Conservation (phyloP, 306 rosid genomes). For the Fragaria vesca region DNA sequence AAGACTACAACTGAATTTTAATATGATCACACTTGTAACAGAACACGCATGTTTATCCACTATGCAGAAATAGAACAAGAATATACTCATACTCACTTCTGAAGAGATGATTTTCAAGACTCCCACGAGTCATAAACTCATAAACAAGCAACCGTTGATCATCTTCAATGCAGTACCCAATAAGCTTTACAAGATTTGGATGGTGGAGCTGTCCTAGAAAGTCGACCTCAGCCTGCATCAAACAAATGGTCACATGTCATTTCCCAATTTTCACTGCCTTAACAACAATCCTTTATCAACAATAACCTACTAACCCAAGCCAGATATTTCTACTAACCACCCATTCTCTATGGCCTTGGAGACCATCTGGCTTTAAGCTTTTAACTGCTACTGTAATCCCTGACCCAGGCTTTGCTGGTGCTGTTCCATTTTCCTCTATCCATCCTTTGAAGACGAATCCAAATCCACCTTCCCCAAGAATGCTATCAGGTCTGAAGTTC, state of each 20-base stretch:
- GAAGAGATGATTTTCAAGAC: slow-evolving; percentile 95
- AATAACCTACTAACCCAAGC: slow-evolving; percentile 70
- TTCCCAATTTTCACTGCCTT: slow-evolving; percentile 27
- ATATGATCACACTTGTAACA: neutral
- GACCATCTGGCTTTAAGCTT: slow-evolving; percentile 94
- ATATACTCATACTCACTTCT: slow-evolving; percentile 60
- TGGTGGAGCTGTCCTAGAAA: slow-evolving; percentile 99
- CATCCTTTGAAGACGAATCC: slow-evolving; percentile 96
- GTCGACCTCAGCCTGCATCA: slow-evolving; percentile 91
- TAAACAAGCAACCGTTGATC: slow-evolving; percentile 90
- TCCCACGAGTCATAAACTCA: slow-evolving; percentile 96
- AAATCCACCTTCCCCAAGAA: slow-evolving; percentile 97
- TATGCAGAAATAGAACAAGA: slow-evolving; percentile 5
- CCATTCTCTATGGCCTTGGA: slow-evolving; percentile 99
- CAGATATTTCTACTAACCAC: slow-evolving; percentile 89
- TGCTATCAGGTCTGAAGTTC: slow-evolving; percentile 97
- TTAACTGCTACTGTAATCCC: slow-evolving; percentile 93
- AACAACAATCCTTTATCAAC: slow-evolving; percentile 30
- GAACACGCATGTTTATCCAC: neutral
- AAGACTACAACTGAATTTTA: neutral
- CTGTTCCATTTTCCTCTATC: slow-evolving; percentile 97
- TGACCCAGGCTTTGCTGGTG: slow-evolving; percentile 92
- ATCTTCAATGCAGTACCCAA: slow-evolving; percentile 90
- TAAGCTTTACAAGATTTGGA: slow-evolving; percentile 88
- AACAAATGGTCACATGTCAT: slow-evolving; percentile 29